Percentiles rank a stretch among this genome's conserved stretches.
Conservation (phyloP, 1,139 yeast species). For the Candida glucosophila region DNA sequence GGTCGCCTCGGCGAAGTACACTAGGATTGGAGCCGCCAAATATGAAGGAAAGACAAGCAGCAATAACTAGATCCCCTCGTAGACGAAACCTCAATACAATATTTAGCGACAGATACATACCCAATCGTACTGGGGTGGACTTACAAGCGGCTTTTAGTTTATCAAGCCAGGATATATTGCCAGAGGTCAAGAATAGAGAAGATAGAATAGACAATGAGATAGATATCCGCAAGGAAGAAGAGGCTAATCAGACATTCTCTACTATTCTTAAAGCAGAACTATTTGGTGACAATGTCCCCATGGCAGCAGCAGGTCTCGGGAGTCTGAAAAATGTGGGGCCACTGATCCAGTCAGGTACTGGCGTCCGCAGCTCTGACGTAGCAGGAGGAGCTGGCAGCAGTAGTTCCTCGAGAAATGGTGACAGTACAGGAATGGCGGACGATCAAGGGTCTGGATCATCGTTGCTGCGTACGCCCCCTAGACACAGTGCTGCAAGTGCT, state of each 20-base stretch:
- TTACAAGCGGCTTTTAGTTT: slow-evolving; percentile 81
- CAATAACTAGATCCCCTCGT: slow-evolving; percentile 30
- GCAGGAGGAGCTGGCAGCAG: slow-evolving; percentile 4
- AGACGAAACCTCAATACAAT: slow-evolving; percentile 32
- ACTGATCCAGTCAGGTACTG: slow-evolving; percentile 1
- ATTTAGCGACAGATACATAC: slow-evolving; percentile 81
- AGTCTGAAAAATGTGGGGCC: slow-evolving; percentile 3
- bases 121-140: slow-evolving; percentile 77
- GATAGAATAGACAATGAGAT: slow-evolving; percentile 45
- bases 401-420: slow-evolving; percentile 5
- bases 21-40: slow-evolving; percentile 26
- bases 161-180: slow-evolving; percentile 37
- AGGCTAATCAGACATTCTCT: slow-evolving; percentile 81
- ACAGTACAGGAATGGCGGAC: slow-evolving; percentile 2
- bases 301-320: slow-evolving; percentile 32
- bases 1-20: slow-evolving; percentile 35
- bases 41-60: slow-evolving; percentile 14
- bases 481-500: slow-evolving; percentile 3
- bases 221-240: slow-evolving; percentile 62
- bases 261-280: slow-evolving; percentile 82
- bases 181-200: slow-evolving; percentile 21
- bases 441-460: slow-evolving; percentile 2
- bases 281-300: slow-evolving; percentile 78
- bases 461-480: slow-evolving; percentile 13
- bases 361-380: slow-evolving; percentile 8